Percentiles rank a stretch among this genome's conserved stretches.
Conservation (phyloP, 345 rosid genomes). For the Firmiana major region DNA sequence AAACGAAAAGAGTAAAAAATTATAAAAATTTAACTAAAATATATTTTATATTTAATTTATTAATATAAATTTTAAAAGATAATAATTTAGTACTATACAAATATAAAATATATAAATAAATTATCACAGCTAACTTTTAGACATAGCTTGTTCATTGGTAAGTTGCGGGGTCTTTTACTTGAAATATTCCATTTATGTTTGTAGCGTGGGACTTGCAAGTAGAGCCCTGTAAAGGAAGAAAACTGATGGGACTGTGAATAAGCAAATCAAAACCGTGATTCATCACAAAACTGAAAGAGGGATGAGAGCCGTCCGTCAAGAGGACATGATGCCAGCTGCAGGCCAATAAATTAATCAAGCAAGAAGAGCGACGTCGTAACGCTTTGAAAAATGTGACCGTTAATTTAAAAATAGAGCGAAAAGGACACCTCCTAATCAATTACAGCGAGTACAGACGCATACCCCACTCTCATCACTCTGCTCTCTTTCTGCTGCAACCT, state of each 20-base stretch:
- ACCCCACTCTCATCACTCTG: conserved; percentile 18
- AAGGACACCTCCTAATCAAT: conserved; percentile 23
- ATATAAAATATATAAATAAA: too few relatives aligned
- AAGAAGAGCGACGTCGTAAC: conserved; percentile 33
- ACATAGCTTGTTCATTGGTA: too few relatives aligned
- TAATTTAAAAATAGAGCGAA: conserved; percentile 17
- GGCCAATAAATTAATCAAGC: background rate
- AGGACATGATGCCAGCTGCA: background rate
- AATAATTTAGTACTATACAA: too few relatives aligned
- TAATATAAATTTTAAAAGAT: too few relatives aligned
- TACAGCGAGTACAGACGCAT: conserved; percentile 29
- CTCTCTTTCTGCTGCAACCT: background rate
- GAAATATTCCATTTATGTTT: background rate
- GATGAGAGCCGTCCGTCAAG: background rate
- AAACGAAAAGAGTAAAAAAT: too few relatives aligned
- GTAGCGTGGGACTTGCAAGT: background rate
- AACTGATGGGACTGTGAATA: background rate
- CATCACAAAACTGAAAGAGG: background rate
- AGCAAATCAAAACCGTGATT: background rate
- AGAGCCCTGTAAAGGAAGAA: background rate
- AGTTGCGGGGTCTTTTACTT: background rate
- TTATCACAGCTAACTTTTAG: too few relatives aligned
- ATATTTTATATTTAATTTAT: too few relatives aligned
- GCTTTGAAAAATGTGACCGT: conserved; percentile 75
- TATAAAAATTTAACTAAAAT: too few relatives aligned